Evolutionary conservation across 345 rosid genomes (phyloP).

Genomic region (Gossypium sturtianum): DNA sequence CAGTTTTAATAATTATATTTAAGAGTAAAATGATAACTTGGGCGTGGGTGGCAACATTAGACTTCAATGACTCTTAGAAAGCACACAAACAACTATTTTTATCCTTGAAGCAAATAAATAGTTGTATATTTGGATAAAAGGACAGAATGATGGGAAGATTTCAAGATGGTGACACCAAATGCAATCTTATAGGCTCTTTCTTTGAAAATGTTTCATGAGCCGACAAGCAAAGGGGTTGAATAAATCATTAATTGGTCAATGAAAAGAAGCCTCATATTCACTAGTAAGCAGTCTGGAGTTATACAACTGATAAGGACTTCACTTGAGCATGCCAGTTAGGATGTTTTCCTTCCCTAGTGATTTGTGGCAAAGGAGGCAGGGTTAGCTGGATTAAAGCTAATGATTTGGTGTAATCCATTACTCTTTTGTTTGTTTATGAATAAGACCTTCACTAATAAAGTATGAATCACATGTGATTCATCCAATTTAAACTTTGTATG

Average conservation of each 20-base stretch:
- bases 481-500: slow-evolving; percentile 3
- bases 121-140: background rate
- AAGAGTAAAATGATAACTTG: no score
- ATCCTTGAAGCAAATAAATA: background rate
- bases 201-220: slow-evolving; percentile 17
- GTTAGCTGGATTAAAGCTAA: background rate
- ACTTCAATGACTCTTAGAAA: background rate
- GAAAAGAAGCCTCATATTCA: slow-evolving; percentile 12
- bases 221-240: slow-evolving; percentile 20
- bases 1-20: no score
- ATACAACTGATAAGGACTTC: slow-evolving; percentile 11
- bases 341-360: background rate
- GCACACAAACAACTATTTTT: slow-evolving; percentile 4
- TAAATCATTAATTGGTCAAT: slow-evolving; percentile 20
- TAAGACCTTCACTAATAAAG: slow-evolving; percentile 1
- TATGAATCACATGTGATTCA: background rate
- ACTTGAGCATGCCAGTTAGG: background rate
- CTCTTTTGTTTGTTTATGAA: slow-evolving; percentile 19
- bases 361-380: background rate
- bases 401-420: slow-evolving; percentile 12
- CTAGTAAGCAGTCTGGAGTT: background rate
- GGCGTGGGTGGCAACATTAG: background rate
- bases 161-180: slow-evolving; percentile 8
- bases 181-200: slow-evolving; percentile 13
- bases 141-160: slow-evolving; percentile 3